These are phyloP conservation scores for Penicillium sp. DNA, from an alignment of 2,329 filamentous ascomycete species.

Conservation along the genomic window DNA sequence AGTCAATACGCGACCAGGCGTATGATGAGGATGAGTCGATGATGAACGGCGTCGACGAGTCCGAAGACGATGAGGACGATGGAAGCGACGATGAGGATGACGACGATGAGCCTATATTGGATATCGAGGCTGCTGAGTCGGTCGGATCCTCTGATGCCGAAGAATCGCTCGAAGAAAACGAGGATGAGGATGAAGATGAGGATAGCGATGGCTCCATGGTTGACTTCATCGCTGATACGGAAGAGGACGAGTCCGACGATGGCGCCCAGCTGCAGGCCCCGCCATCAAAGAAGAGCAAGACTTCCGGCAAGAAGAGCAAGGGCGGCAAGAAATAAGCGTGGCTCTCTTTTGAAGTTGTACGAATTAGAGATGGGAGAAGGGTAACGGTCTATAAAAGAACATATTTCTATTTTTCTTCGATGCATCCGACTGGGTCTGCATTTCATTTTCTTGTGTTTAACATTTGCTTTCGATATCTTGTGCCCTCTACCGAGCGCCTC, in stretches of 20 bases:
- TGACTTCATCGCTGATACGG: slow-evolving; percentile 48
- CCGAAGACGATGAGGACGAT: slow-evolving; percentile 49
- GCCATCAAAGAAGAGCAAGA: slow-evolving; percentile 39
- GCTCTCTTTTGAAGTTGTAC: slow-evolving; percentile 10
- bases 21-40: slow-evolving; percentile 45
- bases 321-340: slow-evolving; percentile 31
- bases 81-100: slow-evolving; percentile 55
- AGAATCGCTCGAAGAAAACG: slow-evolving; percentile 56
- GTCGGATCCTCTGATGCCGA: slow-evolving; percentile 44
- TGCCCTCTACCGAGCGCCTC: slow-evolving; percentile 11
- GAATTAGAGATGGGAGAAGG: slow-evolving; percentile 14
- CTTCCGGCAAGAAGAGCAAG: slow-evolving; percentile 34
- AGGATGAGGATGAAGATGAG: slow-evolving; percentile 61
- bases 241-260: slow-evolving; percentile 41
- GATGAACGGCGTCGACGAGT: slow-evolving; percentile 43
- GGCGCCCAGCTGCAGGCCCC: slow-evolving; percentile 25
- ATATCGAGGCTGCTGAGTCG: slow-evolving; percentile 45
- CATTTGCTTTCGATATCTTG: slow-evolving; percentile 12
- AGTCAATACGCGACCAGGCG: slow-evolving; percentile 37
- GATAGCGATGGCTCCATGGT: slow-evolving; percentile 54
- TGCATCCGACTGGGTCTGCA: slow-evolving; percentile 12
- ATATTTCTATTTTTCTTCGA: slow-evolving; percentile 16
- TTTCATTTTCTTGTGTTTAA: slow-evolving; percentile 11
- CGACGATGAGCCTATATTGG: slow-evolving; percentile 41
- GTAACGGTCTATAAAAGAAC: slow-evolving; percentile 20